These are phyloP conservation scores for Hyphopichia buzzinii DNA, from an alignment of 1,139 yeast genomes.

Conservation along the genomic window DNA sequence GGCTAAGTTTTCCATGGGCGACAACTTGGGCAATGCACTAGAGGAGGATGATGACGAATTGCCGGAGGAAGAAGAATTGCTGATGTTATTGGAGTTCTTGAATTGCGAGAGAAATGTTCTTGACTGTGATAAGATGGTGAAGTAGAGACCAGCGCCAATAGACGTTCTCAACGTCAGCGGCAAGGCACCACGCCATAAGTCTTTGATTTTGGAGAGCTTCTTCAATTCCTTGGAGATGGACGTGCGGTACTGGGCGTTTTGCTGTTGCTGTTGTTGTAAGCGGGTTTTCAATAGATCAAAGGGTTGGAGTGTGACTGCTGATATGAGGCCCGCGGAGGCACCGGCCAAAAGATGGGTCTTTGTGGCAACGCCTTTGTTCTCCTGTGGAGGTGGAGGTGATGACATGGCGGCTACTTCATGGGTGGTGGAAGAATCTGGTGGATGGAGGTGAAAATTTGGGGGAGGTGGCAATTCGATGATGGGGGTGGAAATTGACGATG, in stretches of 20 bases:
- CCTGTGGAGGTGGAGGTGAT: too few species aligned
- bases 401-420: too few species aligned
- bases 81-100: slow-evolving; percentile 11
- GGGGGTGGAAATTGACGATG: too few species aligned
- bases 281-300: slow-evolving; percentile 87
- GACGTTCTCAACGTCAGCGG: slow-evolving; percentile 91
- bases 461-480: too few species aligned
- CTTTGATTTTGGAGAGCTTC: slow-evolving; percentile 45
- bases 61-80: too few species aligned
- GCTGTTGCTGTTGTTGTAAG: slow-evolving; percentile 64
- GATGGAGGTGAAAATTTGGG: too few species aligned
- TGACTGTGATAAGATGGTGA: slow-evolving; percentile 65
- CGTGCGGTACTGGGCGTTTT: slow-evolving; percentile 38
- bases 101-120: slow-evolving; percentile 51
- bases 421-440: too few species aligned
- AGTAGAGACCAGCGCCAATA: slow-evolving; percentile 83
- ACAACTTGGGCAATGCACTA: slow-evolving; percentile 65
- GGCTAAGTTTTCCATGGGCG: slow-evolving; percentile 65
- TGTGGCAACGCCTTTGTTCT: slow-evolving; percentile 1
- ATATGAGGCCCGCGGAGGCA: slow-evolving; percentile 79
- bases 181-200: slow-evolving; percentile 89
- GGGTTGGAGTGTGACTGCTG: slow-evolving; percentile 84
- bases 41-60: too few species aligned
- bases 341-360: slow-evolving; percentile 71
- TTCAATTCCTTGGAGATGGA: slow-evolving; percentile 42